Evolutionary conservation across 345 rosid species (phyloP).

Genomic region (Crucihimalaya himalaica): DNA sequence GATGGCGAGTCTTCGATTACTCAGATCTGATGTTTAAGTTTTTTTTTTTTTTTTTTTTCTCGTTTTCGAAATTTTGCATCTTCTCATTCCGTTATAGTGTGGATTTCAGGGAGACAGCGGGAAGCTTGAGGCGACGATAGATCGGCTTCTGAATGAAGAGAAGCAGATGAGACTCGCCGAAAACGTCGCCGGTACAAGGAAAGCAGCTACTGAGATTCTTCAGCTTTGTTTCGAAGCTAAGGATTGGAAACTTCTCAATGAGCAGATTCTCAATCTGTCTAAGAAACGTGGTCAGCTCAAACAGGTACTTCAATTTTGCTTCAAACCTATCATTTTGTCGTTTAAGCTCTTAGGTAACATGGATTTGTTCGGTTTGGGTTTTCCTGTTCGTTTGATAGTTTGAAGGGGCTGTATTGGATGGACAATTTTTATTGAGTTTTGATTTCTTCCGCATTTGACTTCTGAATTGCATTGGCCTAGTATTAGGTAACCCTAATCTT

Average conservation of each 20-base stretch:
- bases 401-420: not conserved
- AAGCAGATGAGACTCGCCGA: slow-evolving; percentile 90
- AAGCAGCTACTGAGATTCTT: slow-evolving; percentile 79
- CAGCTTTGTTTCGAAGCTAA: slow-evolving; percentile 87
- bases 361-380: not conserved
- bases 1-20: slow-evolving; percentile 37
- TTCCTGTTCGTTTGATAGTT: not conserved
- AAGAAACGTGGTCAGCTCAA: slow-evolving; percentile 97
- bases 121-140: slow-evolving; percentile 67
- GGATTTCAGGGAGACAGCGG: slow-evolving; percentile 56
- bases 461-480: slow-evolving; percentile 27
- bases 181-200: slow-evolving; percentile 82
- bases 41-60: not conserved
- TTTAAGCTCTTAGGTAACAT: slow-evolving; percentile 11
- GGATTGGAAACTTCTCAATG: slow-evolving; percentile 74
- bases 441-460: not conserved
- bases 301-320: slow-evolving; percentile 54
- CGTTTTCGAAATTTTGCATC: slow-evolving; percentile 19
- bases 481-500: slow-evolving; percentile 15
- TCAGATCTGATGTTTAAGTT: slow-evolving; percentile 31
- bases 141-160: slow-evolving; percentile 81
- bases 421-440: not conserved
- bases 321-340: not conserved
- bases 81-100: slow-evolving; percentile 31
- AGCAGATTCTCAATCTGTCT: slow-evolving; percentile 77